Conservation (phyloP, 2,329 filamentous ascomycete species). For the Fonsecaea monophora region DNA sequence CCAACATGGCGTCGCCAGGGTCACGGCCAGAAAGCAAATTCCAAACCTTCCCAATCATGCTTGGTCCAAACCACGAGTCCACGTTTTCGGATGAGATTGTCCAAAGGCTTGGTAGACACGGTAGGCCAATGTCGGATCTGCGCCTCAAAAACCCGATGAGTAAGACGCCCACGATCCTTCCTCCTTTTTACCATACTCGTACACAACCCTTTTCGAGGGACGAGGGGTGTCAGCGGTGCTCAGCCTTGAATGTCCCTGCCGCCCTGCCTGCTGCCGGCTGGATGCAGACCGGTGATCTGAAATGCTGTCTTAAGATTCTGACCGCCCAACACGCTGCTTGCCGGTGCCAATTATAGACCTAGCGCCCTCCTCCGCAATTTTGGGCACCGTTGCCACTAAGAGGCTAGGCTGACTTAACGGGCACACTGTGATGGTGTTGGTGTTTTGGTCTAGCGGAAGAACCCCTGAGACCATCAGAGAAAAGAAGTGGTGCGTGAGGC, state of each 20-base stretch:
- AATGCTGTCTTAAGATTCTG: slow-evolving; percentile 18
- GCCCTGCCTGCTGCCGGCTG: not conserved
- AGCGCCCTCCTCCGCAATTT: slow-evolving; percentile 22
- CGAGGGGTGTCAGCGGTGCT: slow-evolving; percentile 10
- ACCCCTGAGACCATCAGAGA: not conserved
- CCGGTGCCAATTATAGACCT: slow-evolving; percentile 27
- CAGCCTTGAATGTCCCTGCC: slow-evolving; percentile 13
- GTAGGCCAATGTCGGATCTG: not conserved
- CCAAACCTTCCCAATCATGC: not conserved
- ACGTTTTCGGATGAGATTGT: no score
- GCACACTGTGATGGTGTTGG: not conserved
- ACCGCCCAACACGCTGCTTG: slow-evolving; percentile 8
- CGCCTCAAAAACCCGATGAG: not conserved
- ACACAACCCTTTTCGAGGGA: not conserved
- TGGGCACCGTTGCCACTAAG: no score
- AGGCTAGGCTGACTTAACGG: slow-evolving; percentile 17
- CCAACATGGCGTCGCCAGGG: not conserved
- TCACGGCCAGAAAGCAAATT: not conserved
- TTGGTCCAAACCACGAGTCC: not conserved
- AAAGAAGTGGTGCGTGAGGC: not conserved
- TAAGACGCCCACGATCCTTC: slow-evolving; percentile 1
- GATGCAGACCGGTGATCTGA: slow-evolving; percentile 4
- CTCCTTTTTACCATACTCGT: not conserved
- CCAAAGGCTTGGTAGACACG: not conserved
- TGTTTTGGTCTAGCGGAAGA: not conserved